Percentiles rank a stretch among this genome's conserved stretches.
These are phyloP conservation scores for Croton laevigatus DNA, from an alignment of 441 rosid species.

Conservation along the genomic window DNA sequence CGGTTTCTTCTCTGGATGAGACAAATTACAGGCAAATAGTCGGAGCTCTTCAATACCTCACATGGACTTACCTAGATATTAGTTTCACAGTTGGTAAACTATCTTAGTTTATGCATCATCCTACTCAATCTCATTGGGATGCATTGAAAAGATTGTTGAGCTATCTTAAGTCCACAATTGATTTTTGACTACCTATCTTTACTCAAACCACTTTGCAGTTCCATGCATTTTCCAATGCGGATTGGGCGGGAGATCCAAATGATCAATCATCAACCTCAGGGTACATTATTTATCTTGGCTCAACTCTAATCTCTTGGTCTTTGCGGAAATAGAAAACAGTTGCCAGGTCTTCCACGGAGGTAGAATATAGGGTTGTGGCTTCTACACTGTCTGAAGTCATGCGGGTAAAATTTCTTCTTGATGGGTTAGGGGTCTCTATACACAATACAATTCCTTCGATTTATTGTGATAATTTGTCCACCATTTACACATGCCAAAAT, in stretches of 20 bases:
- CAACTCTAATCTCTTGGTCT: background rate
- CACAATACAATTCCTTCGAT: background rate
- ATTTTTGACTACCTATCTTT: background rate
- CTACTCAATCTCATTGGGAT: background rate
- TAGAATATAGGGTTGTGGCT: background rate
- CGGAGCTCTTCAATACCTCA: conserved; percentile 35
- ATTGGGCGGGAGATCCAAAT: background rate
- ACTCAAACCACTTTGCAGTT: background rate
- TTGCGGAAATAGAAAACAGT: background rate
- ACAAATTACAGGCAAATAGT: background rate
- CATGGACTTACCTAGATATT: background rate
- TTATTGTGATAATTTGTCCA: background rate
- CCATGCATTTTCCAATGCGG: background rate
- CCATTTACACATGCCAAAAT: background rate
- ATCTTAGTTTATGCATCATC: too few species aligned
- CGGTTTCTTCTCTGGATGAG: background rate
- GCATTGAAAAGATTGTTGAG: background rate
- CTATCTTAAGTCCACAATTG: background rate
- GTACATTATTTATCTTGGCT: background rate
- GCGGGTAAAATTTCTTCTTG: background rate
- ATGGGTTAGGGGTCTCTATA: background rate
- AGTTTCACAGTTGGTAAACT: background rate
- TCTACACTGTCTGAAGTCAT: background rate
- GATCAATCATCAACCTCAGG: background rate
- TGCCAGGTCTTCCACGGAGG: background rate